Percentiles rank a stretch among this genome's conserved stretches.
Conservation (phyloP, 176 grass and related monocot genomes). For the Musa beccarii region DNA sequence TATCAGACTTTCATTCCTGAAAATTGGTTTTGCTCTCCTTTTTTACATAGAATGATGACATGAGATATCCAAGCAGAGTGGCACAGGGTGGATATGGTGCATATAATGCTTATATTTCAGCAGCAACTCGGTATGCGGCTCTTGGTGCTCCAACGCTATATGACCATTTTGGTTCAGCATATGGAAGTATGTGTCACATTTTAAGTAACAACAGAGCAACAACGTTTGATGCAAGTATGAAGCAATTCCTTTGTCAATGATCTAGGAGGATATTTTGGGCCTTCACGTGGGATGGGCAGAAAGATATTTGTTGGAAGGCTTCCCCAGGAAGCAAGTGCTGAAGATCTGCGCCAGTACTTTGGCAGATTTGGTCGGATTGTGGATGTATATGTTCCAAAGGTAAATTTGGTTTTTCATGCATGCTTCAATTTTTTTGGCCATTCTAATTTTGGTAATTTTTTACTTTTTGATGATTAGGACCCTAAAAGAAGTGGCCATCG, state of each 20-base stretch:
- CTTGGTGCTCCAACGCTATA: conserved; percentile 71
- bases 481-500: conserved; percentile 90
- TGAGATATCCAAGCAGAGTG: conserved; percentile 53
- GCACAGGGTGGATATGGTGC: conserved; percentile 79
- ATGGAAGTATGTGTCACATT: conserved; percentile 52
- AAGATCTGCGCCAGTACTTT: conserved; percentile 86
- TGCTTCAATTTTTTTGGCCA: background rate
- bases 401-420: conserved; percentile 5
- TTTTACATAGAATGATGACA: conserved; percentile 52
- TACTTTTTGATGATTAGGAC: conserved; percentile 36
- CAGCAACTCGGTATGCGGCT: conserved; percentile 80
- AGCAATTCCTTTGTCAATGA: conserved; percentile 5
- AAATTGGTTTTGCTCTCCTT: background rate
- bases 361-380: conserved; percentile 71
- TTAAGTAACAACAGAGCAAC: background rate
- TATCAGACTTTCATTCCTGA: background rate
- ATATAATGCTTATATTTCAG: conserved; percentile 89
- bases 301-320: conserved; percentile 95
- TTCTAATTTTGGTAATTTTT: background rate
- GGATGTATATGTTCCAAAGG: conserved; percentile 87
- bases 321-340: conserved; percentile 72
- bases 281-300: conserved; percentile 47
- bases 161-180: conserved; percentile 65
- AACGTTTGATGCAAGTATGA: background rate
- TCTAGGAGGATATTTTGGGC: conserved; percentile 44